Evolutionary conservation across 2,329 filamentous ascomycete genomes (phyloP).

Genomic region (Fusarium staphyleae): DNA sequence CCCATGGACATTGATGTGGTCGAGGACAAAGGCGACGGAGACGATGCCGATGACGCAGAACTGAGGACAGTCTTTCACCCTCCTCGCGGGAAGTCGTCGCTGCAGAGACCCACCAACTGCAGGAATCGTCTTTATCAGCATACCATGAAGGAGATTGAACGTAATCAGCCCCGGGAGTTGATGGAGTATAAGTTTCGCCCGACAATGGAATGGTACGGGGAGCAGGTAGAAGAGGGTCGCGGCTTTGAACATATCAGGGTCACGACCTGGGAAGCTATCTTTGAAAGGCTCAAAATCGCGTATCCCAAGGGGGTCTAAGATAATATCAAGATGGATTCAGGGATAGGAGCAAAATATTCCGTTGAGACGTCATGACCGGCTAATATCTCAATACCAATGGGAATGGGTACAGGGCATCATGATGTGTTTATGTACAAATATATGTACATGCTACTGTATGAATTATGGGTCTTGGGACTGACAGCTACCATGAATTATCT

Average conservation of each 20-base stretch:
- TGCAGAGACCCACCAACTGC: conserved; percentile 43
- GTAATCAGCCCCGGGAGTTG: not conserved
- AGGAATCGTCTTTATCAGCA: conserved; percentile 55
- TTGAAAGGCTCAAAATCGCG: conserved; percentile 42
- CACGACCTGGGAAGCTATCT: conserved; percentile 52
- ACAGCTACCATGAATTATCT: not conserved
- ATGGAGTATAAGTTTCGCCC: conserved; percentile 52
- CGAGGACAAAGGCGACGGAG: conserved; percentile 29
- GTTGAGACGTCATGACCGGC: not conserved
- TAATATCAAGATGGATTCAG: not conserved
- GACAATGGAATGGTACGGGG: conserved; percentile 60
- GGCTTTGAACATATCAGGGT: conserved; percentile 59
- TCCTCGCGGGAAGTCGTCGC: conserved; percentile 44
- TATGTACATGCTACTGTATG: conserved; percentile 1
- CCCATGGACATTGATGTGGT: conserved; percentile 31
- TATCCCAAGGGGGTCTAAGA: conserved; percentile 29
- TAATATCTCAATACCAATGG: conserved; percentile 12
- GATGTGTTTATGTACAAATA: conserved; percentile 5
- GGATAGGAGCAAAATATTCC: not conserved
- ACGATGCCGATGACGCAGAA: conserved; percentile 19
- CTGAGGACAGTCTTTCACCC: conserved; percentile 56
- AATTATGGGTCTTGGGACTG: not conserved
- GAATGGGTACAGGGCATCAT: conserved; percentile 21
- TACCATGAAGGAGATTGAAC: conserved; percentile 30
- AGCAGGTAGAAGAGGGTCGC: conserved; percentile 55